Evolutionary conservation across 352 stramenopile species (phyloP), one percentile per base, ranked within the genome.

Genomic region (Pythium sp.): DNA sequence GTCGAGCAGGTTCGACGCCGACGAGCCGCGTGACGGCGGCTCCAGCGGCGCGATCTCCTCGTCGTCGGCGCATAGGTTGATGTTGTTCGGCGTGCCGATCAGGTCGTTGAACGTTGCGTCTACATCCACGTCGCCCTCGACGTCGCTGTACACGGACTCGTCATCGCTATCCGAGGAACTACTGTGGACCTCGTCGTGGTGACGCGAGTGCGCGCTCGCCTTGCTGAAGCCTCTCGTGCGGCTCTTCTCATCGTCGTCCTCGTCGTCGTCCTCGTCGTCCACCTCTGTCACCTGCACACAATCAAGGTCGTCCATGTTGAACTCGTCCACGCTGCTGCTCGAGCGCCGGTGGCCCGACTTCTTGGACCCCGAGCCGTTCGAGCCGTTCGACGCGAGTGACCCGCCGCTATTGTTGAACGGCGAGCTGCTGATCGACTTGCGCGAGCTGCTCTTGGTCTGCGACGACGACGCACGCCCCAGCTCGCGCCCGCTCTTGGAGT

Each of bases 31-130:
- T 26, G 61, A 53, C 43, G 58, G 53, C 58, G 65, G 62, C 69
- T 71, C 7, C 1, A 69, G 43, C 26, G 88, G 85, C 6, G 83
- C 78, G 28, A 93, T 76, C 56, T 91, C 85, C 15, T 92, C 82
- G 38, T 91, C 86, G 55, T 89, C 77, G 12, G 72, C 72, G 14
- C 87, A 73, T 5, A 88, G 70, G 28, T 91, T 77, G 26, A 90
- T 60, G 22, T 78, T 76, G 58, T 88, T 83, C 0, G 86, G 78
- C 34, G 81, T 72, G 15, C 79, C 73, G 62, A 95, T 91, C 8
- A 94, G 80, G 24, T 95, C 87, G 30, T 93, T 88, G 47, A 96
- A 95, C 15, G 91, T 96, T 34, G 81, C 81, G 38, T 96, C 85
- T 3, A 96, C 82, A 60, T 96, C 89, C n/a, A 96, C 89, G 64